Evolutionary conservation across 805 yeast genomes (phyloP).

Genomic region (Saturnispora besseyi): DNA sequence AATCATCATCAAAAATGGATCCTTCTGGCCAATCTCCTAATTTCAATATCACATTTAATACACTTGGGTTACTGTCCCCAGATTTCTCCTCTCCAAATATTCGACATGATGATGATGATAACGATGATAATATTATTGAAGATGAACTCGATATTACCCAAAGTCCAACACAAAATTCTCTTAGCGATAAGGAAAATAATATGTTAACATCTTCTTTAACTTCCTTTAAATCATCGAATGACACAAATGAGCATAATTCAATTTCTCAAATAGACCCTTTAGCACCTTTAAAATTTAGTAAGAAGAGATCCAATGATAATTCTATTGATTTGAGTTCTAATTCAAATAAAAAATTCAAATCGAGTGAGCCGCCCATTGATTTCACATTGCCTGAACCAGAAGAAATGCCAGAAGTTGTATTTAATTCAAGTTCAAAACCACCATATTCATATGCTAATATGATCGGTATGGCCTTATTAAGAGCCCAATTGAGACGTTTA

Average conservation of each 20-base stretch:
- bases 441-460: slow-evolving; percentile 91
- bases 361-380: slow-evolving; percentile 23
- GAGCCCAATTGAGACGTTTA: slow-evolving; percentile 63
- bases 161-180: not conserved
- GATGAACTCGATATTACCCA: not conserved
- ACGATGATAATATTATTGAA: not conserved
- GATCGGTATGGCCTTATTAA: slow-evolving; percentile 85
- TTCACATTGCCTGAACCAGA: slow-evolving; percentile 29
- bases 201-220: not conserved
- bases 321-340: not conserved
- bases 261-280: not conserved
- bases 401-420: slow-evolving; percentile 34
- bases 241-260: not conserved
- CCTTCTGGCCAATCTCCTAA: too few species aligned
- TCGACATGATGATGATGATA: not conserved
- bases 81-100: slow-evolving; percentile 42
- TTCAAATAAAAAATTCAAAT: slow-evolving; percentile 15
- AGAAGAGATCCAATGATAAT: slow-evolving; percentile 8
- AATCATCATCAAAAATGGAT: not conserved
- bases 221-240: not conserved
- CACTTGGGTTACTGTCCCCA: slow-evolving; percentile 27
- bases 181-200: slow-evolving; percentile 3
- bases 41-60: not conserved
- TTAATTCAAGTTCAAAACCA: slow-evolving; percentile 59
- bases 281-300: slow-evolving; percentile 9